Base-by-base conservation (phyloP, 805 yeast species). In the Blastobotrys muscicola region DNA sequence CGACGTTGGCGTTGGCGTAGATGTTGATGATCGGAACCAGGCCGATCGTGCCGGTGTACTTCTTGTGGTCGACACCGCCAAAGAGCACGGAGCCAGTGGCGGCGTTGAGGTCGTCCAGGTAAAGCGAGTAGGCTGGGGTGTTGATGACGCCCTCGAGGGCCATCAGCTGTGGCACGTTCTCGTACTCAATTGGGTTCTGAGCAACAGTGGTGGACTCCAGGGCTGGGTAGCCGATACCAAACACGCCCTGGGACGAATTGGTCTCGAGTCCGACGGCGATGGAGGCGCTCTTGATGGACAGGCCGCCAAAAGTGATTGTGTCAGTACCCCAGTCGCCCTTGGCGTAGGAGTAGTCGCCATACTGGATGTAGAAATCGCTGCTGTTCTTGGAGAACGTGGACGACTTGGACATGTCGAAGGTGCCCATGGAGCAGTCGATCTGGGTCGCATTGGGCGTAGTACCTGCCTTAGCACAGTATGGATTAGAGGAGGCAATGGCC, bases 251-350 rank as follows among this genome's bases (percentile, higher is more conserved):
- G 8, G 76, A 60, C 4, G 92, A 78, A 49, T 78, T 76, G 2
- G 86, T 73, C 32, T 61, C 59, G 54, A 76, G 75, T 2, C 84
- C 92, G 8, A 43, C 38, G 2, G 35, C 45, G 15, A 43, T 14
- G 20, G 42, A 43, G 16, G 72, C 63, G 43, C 68, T 71, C 41
- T 75, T 75, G 43, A 82, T 55, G 29, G 41, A 60, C 5, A 30
- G 20, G 41, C 69, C 73, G 40, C 78, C 78, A 41, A 84, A 52
- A 2, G 50, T 48, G 4, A 89, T 69, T 34, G 65, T 64, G 56
- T 89, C 97, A 36, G 67, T 59, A n/a, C 81, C 87, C 74, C 76
- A 76, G 9, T 51, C 49, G 12, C 85, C 85, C 14, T 54, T 53
- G 9, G 80, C 82, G 46, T 57, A 68, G 9, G 76, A 57, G 34